Percentiles rank a stretch among this genome's conserved stretches.
These are phyloP conservation scores for Echinochloa phyllopogon DNA, from an alignment of 176 grass and related monocot species.

Conservation along the genomic window DNA sequence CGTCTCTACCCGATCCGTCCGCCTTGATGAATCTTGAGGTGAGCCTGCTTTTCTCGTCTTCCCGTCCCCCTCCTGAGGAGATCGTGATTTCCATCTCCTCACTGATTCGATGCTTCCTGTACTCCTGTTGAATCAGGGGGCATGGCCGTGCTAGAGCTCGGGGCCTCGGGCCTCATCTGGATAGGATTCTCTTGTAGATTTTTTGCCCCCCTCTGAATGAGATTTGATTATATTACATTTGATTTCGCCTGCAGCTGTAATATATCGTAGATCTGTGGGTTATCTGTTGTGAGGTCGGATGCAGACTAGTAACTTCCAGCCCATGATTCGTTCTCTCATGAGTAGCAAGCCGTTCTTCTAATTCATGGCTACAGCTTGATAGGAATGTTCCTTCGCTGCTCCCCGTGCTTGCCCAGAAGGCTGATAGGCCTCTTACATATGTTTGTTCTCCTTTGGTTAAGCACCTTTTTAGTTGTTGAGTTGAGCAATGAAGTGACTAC, in stretches of 20 bases:
- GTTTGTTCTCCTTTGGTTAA: not conserved
- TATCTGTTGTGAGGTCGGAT: not conserved
- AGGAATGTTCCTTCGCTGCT: not conserved
- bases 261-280: slow-evolving; percentile 18
- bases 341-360: not conserved
- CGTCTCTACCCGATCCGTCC: not conserved
- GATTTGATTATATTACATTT: not conserved
- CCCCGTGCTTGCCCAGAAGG: not conserved
- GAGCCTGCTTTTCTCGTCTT: not conserved
- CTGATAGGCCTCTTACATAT: too few species aligned
- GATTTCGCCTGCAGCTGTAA: not conserved
- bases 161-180: not conserved
- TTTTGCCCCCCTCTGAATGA: not conserved
- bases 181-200: not conserved
- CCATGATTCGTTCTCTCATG: not conserved
- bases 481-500: not conserved
- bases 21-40: slow-evolving; percentile 28
- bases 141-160: not conserved
- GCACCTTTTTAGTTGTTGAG: not conserved
- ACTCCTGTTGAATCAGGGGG: not conserved
- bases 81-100: not conserved
- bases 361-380: not conserved
- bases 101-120: not conserved
- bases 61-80: not conserved
- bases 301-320: not conserved